Conservation (phyloP, 108 stramenopile genomes). For the Cyclostephanos invisitatus region DNA sequence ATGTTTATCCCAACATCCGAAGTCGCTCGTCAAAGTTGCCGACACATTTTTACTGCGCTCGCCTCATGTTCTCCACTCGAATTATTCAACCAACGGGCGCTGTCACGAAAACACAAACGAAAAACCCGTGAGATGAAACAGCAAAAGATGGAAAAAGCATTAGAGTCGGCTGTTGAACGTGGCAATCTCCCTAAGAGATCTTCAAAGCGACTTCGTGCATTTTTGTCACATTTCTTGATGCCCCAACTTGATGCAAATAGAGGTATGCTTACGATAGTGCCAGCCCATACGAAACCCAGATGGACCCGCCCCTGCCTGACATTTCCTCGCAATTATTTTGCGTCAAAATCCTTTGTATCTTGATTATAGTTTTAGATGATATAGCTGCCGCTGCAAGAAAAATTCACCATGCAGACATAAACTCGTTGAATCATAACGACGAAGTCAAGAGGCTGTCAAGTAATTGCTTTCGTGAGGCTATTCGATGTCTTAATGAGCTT, state of each 20-base stretch:
- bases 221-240: slow-evolving; percentile 51
- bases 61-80: slow-evolving; percentile 58
- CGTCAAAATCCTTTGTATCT: neutral
- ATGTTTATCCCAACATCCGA: slow-evolving; percentile 69
- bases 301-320: too few species aligned
- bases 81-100: slow-evolving; percentile 23
- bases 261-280: slow-evolving; percentile 29
- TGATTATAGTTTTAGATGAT: slow-evolving; percentile 39
- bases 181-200: slow-evolving; percentile 54
- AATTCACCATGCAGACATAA: slow-evolving; percentile 22
- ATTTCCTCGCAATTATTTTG: neutral
- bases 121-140: slow-evolving; percentile 41
- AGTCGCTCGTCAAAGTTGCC: slow-evolving; percentile 40
- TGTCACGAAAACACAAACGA: slow-evolving; percentile 31
- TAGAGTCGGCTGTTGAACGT: slow-evolving; percentile 37
- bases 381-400: slow-evolving; percentile 37
- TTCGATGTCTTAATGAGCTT: slow-evolving; percentile 48
- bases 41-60: slow-evolving; percentile 57
- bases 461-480: slow-evolving; percentile 62
- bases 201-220: slow-evolving; percentile 48
- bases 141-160: slow-evolving; percentile 29
- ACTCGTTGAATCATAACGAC: slow-evolving; percentile 11
- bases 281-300: neutral
- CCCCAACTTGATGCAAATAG: slow-evolving; percentile 62
- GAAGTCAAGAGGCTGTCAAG: slow-evolving; percentile 21